Evolutionary conservation across 1,139 yeast species (phyloP), one percentile per base, ranked within the genome.

Genomic region (Yamadazyma trypodendri): DNA sequence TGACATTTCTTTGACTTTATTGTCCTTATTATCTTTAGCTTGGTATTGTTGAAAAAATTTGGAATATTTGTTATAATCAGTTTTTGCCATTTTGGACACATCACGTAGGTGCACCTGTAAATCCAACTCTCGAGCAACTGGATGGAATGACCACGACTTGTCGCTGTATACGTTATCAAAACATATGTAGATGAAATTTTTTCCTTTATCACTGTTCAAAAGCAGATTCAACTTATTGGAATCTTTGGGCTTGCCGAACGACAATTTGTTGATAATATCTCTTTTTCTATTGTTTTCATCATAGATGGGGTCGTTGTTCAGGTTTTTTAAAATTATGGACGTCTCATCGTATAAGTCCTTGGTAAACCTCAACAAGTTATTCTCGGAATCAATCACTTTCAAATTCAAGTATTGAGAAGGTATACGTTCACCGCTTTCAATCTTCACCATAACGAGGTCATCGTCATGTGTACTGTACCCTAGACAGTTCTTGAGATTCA

Each of bases 141-240:
- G 69, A 15, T 53, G 49, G 47, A 68, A 71, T 16, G 72, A 60
- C 75, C 75, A 71, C 11, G 72, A 65, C 45, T 63, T 63, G 47
- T 71, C 77, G 35, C 51, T 51, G 50, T 62, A 70, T 24, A 69
- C 40, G 45, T 71, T 71, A 50, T 71, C 75, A 48, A 70, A 69
- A 47, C 77, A 71, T 20, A 71, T 54, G 43, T 66, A 59, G 15
- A 70, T 57, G 28, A 56, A 49, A 3, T 67, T 61, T 36, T 56
- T 56, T 6, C 63, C 68, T 23, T 50, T 45, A 36, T 52, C 50
- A 28, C 54, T 49, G 30, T 52, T 48, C 38, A 61, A 42, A 6
- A 55, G 37, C 28, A 56, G 53, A 9, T 49, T 37, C 17, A 44
- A 44, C 30, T 45, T 46, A 31, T 37, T 33, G 15, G 38, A 36